Percentiles rank a stretch among this genome's conserved stretches.
Conservation (phyloP, 768 basidiomycete species). For the Multifurca ochricompacta region DNA sequence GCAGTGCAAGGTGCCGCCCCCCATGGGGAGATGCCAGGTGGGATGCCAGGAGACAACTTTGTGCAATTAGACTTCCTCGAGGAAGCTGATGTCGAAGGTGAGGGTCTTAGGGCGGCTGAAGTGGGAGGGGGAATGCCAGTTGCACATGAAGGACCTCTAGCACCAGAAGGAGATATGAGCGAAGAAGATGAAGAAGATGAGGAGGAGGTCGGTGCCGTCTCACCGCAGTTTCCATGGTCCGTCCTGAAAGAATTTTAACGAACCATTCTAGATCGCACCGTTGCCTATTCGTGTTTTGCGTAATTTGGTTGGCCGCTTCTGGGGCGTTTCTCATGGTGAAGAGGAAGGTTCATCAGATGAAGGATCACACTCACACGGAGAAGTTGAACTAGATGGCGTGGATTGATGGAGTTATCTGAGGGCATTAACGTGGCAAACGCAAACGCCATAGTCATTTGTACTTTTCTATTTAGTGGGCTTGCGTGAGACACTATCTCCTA, state of each 20-base stretch:
- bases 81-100: background rate
- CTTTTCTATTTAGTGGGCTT: background rate
- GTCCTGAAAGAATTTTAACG: too few relatives aligned
- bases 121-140: background rate
- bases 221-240: background rate
- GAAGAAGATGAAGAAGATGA: conserved; percentile 12
- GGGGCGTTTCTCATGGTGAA: conserved; percentile 7
- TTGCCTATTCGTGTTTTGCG: conserved; percentile 20
- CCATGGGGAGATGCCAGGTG: conserved; percentile 20
- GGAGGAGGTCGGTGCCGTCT: conserved; percentile 9
- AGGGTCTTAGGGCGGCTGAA: background rate
- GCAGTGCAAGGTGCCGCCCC: conserved; percentile 7
- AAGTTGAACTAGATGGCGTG: conserved; percentile 10
- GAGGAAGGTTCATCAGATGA: conserved; percentile 15
- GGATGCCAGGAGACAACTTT: conserved; percentile 19
- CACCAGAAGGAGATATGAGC: background rate
- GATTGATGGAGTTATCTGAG: background rate
- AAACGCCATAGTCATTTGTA: background rate
- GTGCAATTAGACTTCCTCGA: conserved; percentile 14
- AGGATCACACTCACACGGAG: background rate
- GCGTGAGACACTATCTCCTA: background rate
- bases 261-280: conserved; percentile 7
- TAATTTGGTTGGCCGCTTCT: conserved; percentile 18
- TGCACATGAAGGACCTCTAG: background rate
- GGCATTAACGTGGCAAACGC: too few relatives aligned